phyloP scores from a whole-genome alignment of 2,329 filamentous ascomycete species.

The Diaporthe velutina region DNA sequence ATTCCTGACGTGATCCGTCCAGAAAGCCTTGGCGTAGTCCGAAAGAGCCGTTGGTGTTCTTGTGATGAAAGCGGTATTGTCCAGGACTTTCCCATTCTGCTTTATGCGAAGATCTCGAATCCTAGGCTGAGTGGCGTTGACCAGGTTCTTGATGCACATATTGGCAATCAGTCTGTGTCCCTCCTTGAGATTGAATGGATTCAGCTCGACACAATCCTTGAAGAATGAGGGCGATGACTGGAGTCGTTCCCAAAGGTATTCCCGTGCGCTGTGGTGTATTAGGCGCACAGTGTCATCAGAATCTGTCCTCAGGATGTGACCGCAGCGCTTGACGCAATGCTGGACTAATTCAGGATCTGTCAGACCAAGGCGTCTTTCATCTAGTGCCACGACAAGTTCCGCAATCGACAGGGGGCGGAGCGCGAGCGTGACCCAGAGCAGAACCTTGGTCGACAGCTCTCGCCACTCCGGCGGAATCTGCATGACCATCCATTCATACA shows the following conservation, averaged over 20 bases:
- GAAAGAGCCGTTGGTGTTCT: neutral
- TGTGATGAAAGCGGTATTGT: too few relatives aligned
- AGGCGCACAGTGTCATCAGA: neutral
- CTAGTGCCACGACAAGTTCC: neutral
- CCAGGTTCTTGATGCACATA: neutral
- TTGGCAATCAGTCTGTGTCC: neutral
- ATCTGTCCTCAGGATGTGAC: neutral
- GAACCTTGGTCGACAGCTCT: neutral
- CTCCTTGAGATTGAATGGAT: neutral
- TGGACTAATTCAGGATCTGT: neutral
- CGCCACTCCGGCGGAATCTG: neutral
- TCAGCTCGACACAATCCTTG: constrained; percentile 13
- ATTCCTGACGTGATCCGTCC: neutral
- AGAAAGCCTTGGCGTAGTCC: neutral
- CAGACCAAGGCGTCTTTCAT: neutral
- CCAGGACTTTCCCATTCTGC: too few relatives aligned
- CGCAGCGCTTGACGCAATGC: neutral
- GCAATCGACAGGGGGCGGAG: neutral
- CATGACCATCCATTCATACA: neutral
- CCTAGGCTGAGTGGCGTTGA: neutral
- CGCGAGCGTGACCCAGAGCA: constrained; percentile 1
- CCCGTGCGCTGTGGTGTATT: neutral
- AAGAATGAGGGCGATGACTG: constrained; percentile 4
- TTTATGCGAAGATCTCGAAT: neutral
- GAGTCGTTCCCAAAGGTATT: neutral